Conservation (phyloP, 345 rosid species). For the Microthlaspi erraticum region DNA sequence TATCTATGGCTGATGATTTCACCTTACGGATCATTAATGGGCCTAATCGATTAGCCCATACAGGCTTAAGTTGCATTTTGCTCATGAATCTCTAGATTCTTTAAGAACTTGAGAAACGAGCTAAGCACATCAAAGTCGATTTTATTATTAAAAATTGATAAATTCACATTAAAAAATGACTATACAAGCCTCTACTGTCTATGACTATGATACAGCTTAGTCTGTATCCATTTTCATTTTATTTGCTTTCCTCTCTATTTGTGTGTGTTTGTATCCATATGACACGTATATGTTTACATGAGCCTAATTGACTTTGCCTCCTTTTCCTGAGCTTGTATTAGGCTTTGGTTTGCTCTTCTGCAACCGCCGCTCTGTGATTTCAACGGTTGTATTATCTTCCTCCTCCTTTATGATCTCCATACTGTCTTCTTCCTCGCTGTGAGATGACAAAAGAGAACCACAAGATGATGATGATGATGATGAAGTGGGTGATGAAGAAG, state of each 20-base stretch:
- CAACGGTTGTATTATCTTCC: constrained; percentile 14
- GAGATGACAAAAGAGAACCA: constrained; percentile 9
- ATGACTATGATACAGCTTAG: constrained; percentile 1
- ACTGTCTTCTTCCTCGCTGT: constrained; percentile 11
- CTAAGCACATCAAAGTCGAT: background rate
- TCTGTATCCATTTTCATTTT: background rate
- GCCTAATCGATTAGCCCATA: background rate
- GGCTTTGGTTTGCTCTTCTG: constrained; percentile 1
- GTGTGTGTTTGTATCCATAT: background rate
- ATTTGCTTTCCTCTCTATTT: background rate
- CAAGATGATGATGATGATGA: constrained; percentile 1
- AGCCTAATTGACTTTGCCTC: constrained; percentile 33
- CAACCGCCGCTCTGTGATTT: constrained; percentile 11
- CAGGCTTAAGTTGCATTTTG: background rate
- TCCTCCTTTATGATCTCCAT: constrained; percentile 6
- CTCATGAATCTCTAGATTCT: background rate
- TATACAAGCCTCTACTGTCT: background rate
- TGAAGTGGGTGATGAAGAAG: background rate
- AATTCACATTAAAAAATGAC: background rate
- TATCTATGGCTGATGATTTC: background rate
- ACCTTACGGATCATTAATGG: background rate
- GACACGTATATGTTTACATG: background rate
- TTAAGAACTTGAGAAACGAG: background rate
- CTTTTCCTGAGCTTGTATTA: constrained; percentile 19
- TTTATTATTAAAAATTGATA: too few species aligned